Conservation (phyloP, 768 basidiomycete species). For the Termitomyces sp. region DNA sequence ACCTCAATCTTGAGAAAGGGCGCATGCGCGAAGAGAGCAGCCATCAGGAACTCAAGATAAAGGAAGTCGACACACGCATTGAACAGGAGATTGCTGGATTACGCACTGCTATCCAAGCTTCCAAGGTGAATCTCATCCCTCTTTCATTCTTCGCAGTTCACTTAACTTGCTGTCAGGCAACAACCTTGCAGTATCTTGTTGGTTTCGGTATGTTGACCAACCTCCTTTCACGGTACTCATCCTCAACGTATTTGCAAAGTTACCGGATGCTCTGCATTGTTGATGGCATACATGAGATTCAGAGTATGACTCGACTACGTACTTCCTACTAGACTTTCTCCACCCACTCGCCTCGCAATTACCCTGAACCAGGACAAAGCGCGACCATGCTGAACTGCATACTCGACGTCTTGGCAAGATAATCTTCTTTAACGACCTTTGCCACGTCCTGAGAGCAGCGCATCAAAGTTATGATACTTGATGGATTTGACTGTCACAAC, state of each 20-base stretch:
- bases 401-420: slow-evolving; percentile 46
- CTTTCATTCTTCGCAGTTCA: not conserved
- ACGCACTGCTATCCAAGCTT: slow-evolving; percentile 77
- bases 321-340: slow-evolving; percentile 1
- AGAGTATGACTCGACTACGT: slow-evolving; percentile 27
- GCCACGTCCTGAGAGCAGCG: slow-evolving; percentile 49
- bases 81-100: slow-evolving; percentile 92
- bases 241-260: slow-evolving; percentile 36
- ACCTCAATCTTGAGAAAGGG: slow-evolving; percentile 95
- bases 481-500: slow-evolving; percentile 6
- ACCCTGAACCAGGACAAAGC: slow-evolving; percentile 27
- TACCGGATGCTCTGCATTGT: slow-evolving; percentile 77
- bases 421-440: slow-evolving; percentile 52
- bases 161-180: slow-evolving; percentile 42
- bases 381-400: slow-evolving; percentile 68
- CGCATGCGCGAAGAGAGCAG: slow-evolving; percentile 90
- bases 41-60: slow-evolving; percentile 91
- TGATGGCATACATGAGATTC: slow-evolving; percentile 87
- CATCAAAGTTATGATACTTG: not conserved
- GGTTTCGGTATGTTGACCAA: slow-evolving; percentile 64
- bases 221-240: not conserved
- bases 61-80: slow-evolving; percentile 95
- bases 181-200: slow-evolving; percentile 82
- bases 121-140: slow-evolving; percentile 48
- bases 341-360: not conserved